A percentile compares a stretch with the other conserved stretches of the same genome.
These are phyloP conservation scores for Sideroxylon spinosum DNA, from an alignment of 179 eudicot species.

Conservation along the genomic window DNA sequence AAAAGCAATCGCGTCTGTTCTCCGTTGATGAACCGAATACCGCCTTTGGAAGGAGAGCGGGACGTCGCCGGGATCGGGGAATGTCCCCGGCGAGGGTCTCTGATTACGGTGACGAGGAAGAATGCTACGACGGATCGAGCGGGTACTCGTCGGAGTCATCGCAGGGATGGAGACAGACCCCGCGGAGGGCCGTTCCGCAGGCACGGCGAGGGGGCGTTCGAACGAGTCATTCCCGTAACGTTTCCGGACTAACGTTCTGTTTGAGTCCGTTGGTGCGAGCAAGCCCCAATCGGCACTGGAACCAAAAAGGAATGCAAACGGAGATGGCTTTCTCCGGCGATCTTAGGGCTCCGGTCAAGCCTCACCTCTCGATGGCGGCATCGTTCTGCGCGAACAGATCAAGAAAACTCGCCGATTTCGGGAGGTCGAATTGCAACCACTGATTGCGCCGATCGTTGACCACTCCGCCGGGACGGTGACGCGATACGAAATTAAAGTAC, in stretches of 20 bases:
- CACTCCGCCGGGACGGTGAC: neutral
- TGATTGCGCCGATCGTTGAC: conserved; percentile 33
- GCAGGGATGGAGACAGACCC: conserved; percentile 37
- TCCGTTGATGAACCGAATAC: conserved; percentile 21
- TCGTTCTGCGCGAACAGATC: conserved; percentile 71
- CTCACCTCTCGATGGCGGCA: conserved; percentile 45
- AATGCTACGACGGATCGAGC: conserved; percentile 24
- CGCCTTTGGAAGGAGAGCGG: conserved; percentile 8
- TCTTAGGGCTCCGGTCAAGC: conserved; percentile 41
- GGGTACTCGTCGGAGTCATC: conserved; percentile 31
- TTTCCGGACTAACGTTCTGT: conserved; percentile 55
- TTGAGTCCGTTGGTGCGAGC: conserved; percentile 78
- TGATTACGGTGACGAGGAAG: conserved; percentile 38
- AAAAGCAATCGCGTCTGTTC: conserved; percentile 20
- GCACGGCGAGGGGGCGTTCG: conserved; percentile 28
- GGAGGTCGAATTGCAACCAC: conserved; percentile 49
- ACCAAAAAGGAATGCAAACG: conserved; percentile 32
- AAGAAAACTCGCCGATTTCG: conserved; percentile 79
- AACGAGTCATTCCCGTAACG: conserved; percentile 27
- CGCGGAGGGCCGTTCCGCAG: conserved; percentile 32
- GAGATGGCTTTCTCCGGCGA: conserved; percentile 52
- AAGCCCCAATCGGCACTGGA: conserved; percentile 56
- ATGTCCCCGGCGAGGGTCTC: conserved; percentile 64
- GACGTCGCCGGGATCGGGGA: conserved; percentile 42
- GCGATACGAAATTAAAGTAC: conserved; percentile 15